phyloP scores from a whole-genome alignment of 768 basidiomycete genomes.

The Leccinum sublutescens region DNA sequence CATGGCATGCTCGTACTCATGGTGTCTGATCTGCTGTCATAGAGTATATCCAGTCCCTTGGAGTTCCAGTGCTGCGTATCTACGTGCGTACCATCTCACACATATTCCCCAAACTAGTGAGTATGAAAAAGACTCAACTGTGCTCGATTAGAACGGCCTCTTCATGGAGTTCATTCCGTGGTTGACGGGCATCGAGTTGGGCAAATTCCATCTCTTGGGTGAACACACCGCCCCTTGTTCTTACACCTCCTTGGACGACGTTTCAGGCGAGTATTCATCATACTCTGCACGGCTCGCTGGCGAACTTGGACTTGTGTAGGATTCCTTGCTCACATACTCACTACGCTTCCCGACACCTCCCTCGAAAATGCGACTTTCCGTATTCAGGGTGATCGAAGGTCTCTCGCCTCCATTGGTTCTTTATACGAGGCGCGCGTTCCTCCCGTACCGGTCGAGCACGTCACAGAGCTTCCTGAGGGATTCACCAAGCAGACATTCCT shows the following conservation, averaged over 20 bases:
- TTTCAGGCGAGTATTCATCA: slow-evolving; percentile 29
- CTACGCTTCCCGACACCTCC: slow-evolving; percentile 25
- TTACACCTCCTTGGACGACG: slow-evolving; percentile 34
- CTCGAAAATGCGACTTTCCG: slow-evolving; percentile 35
- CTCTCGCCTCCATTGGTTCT: slow-evolving; percentile 26
- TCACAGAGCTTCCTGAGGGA: slow-evolving; percentile 30
- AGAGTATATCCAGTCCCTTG: slow-evolving; percentile 32
- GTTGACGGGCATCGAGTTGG: slow-evolving; percentile 27
- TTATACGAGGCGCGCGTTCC: slow-evolving; percentile 26
- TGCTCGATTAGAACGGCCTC: slow-evolving; percentile 30
- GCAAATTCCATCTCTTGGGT: slow-evolving; percentile 34
- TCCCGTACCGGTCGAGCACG: slow-evolving; percentile 21
- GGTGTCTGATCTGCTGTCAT: not conserved
- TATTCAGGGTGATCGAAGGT: slow-evolving; percentile 34
- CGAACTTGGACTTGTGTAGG: slow-evolving; percentile 21
- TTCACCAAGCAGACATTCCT: slow-evolving; percentile 31
- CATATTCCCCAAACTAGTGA: not conserved
- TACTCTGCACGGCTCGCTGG: not conserved
- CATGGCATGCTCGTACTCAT: not conserved
- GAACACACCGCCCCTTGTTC: slow-evolving; percentile 32
- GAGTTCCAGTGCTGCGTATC: slow-evolving; percentile 31
- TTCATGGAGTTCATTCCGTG: slow-evolving; percentile 34
- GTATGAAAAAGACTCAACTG: not conserved
- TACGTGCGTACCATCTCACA: slow-evolving; percentile 25
- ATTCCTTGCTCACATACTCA: slow-evolving; percentile 36